Evolutionary conservation across 2,329 filamentous ascomycete species (phyloP), one percentile per base, ranked within the genome.

Genomic region (Stromatinia cepivora): DNA sequence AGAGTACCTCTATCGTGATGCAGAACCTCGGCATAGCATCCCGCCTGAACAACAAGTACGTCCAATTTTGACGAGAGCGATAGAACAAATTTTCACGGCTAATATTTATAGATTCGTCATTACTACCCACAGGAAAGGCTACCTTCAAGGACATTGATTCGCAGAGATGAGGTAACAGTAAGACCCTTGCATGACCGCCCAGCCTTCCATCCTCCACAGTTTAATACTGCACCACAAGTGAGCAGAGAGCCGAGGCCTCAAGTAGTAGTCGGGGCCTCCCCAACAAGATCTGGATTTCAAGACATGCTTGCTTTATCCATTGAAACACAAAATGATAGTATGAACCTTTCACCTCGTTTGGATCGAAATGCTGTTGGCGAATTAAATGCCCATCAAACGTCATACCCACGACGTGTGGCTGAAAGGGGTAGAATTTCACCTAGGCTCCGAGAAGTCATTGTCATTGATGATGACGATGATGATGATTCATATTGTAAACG

Each of bases 251-350:
- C 71, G 62, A 72, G 71, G 70, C 71, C 72, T 69, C 72, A 76
- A 75, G 70, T 74, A 75, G 74, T 76, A 71, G 74, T 76, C 72
- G 75, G 73, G 72, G 70, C 72, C 56, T 73, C 74, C 70, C 71
- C 74, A 61, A 63, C 72, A 46, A 75, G 68, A 57, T 67, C 73
- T 71, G 72, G 72, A 54, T 71, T 76, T 4, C 75, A 79, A 73
- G 77, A 79, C 62, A 71, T 78, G 71, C 75, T 76, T 67, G 74
- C 78, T 54, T 74, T 75, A 70, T 79, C 77, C 25, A 78, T 79
- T 75, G 77, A 79, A 72, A 71, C 50, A 56, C 53, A 73, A 73
- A 74, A 72, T 71, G 73, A 77, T 73, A 52, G 63, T 46, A 59
- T 69, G 8, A 56, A 69, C 69, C 66, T 70, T 48, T 65, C 73